These are phyloP conservation scores for Lachnum nothofagi DNA, from an alignment of 2,329 filamentous ascomycete genomes.

Conservation along the genomic window DNA sequence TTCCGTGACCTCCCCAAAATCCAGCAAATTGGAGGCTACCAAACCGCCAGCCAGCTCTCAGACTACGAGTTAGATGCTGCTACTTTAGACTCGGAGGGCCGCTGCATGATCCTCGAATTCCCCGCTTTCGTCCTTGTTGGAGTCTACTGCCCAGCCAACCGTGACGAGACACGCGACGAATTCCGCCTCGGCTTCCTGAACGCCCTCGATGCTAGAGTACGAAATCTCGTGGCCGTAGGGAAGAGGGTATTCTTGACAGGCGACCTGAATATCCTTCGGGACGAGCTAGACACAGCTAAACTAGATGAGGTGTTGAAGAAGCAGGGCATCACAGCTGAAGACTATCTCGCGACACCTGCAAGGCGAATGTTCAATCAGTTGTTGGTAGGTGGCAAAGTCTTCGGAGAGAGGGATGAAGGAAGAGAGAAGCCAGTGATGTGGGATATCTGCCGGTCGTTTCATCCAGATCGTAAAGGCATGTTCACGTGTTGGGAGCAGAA, in stretches of 20 bases:
- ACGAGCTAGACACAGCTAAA: slow-evolving; percentile 66
- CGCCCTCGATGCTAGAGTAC: slow-evolving; percentile 74
- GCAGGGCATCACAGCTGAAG: slow-evolving; percentile 59
- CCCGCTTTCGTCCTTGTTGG: slow-evolving; percentile 91
- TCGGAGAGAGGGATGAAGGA: slow-evolving; percentile 61
- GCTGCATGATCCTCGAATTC: slow-evolving; percentile 87
- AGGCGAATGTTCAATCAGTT: slow-evolving; percentile 81
- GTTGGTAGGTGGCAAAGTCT: slow-evolving; percentile 65
- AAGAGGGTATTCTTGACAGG: slow-evolving; percentile 83
- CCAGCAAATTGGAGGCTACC: slow-evolving; percentile 85
- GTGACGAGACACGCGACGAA: slow-evolving; percentile 75
- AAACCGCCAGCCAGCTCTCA: slow-evolving; percentile 60
- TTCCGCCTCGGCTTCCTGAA: slow-evolving; percentile 78
- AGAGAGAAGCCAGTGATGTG: slow-evolving; percentile 68
- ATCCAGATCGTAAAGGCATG: slow-evolving; percentile 79
- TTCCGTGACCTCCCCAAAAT: slow-evolving; percentile 71
- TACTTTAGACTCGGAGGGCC: slow-evolving; percentile 80
- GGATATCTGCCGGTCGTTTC: slow-evolving; percentile 78
- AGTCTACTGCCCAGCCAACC: slow-evolving; percentile 84
- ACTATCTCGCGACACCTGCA: slow-evolving; percentile 68
- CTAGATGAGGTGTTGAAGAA: slow-evolving; percentile 67
- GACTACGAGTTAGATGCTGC: slow-evolving; percentile 61
- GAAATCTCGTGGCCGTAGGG: slow-evolving; percentile 73
- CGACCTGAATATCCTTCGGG: slow-evolving; percentile 74
- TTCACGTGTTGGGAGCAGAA: slow-evolving; percentile 97